Base-by-base conservation (phyloP, 2,329 filamentous ascomycete genomes). In the Sporothrix pallida region DNA sequence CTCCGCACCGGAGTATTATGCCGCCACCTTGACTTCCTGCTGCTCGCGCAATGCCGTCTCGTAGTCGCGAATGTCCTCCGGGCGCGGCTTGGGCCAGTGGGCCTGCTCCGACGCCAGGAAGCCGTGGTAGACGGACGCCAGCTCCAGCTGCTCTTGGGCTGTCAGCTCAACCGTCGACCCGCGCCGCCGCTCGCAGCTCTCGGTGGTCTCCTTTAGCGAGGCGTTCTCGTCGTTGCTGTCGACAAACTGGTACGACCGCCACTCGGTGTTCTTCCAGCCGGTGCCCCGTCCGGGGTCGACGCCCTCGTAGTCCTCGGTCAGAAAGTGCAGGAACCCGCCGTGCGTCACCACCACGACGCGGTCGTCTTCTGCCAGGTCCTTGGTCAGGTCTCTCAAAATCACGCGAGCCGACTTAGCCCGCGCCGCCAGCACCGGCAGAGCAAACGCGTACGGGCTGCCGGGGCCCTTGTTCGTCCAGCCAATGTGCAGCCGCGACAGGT, bases 301-400 rank as follows among this genome's bases (percentile, higher is more conserved):
- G 58, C 90, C 92, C 72, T 89, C 85, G 89, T 91, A 97, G 78
- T 97, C 94, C 77, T 94, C 89, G 0, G 93, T 96, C 76, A 97
- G 83, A 78, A 93, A 97, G 81, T 97, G 94, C 78, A 97, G 80
- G 70, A 74, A 75, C 12, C 69, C 52, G 52, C 58, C 56, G 73
- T 76, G 75, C 60, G 74, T 71, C 6, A 72, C 72, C 9, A 72
- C 72, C 44, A 54, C 74, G 42, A 97, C 88, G 77, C 95, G 88
- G 3, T 83, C 84, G 78, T 92, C 90, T 0, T 76, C 79, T 8
- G 3, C 72, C 1, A 77, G 75, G 0, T 79, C 82, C 0, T 80
- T 80, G 42, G 86, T 62, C 58, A 87, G 75, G 0, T 86, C 82
- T 17, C 87, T 80, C 75, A 96, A 80, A 82, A 87, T 90, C 13